These are phyloP conservation scores for Picochlorum sp. DNA, from an alignment of 139 green algal species.

Conservation along the genomic window DNA sequence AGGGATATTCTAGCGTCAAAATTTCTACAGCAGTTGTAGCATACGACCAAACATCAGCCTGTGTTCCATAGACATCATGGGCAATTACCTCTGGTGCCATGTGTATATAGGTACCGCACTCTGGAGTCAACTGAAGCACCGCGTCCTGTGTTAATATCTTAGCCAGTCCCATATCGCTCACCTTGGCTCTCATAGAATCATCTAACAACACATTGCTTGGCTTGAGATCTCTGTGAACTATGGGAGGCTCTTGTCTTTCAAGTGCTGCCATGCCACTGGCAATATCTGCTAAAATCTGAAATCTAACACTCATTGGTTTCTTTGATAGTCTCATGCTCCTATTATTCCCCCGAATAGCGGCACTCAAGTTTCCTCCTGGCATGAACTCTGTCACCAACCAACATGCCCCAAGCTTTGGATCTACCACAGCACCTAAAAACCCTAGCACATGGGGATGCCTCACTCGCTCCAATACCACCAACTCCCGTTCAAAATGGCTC, in stretches of 20 bases:
- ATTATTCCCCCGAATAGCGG: neutral
- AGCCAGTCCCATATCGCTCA: constrained; percentile 76
- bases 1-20: constrained; percentile 49
- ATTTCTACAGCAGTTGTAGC: constrained; percentile 70
- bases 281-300: constrained; percentile 48
- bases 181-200: constrained; percentile 30
- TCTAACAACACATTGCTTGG: constrained; percentile 71
- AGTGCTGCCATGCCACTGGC: constrained; percentile 52
- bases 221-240: constrained; percentile 83
- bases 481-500: constrained; percentile 36
- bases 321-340: constrained; percentile 10
- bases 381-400: constrained; percentile 77
- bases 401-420: constrained; percentile 38
- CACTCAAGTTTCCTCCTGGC: constrained; percentile 53
- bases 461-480: constrained; percentile 42
- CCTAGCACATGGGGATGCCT: constrained; percentile 66
- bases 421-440: constrained; percentile 46
- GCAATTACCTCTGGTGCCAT: constrained; percentile 79
- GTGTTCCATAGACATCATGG: constrained; percentile 46
- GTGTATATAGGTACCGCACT: constrained; percentile 84
- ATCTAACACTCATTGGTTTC: constrained; percentile 14
- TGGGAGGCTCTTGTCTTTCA: constrained; percentile 47
- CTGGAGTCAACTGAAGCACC: constrained; percentile 50
- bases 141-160: constrained; percentile 29
- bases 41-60: constrained; percentile 74